phyloP scores from a whole-genome alignment of 1,284 basidiomycete species.

The Tilletia walkeri region DNA sequence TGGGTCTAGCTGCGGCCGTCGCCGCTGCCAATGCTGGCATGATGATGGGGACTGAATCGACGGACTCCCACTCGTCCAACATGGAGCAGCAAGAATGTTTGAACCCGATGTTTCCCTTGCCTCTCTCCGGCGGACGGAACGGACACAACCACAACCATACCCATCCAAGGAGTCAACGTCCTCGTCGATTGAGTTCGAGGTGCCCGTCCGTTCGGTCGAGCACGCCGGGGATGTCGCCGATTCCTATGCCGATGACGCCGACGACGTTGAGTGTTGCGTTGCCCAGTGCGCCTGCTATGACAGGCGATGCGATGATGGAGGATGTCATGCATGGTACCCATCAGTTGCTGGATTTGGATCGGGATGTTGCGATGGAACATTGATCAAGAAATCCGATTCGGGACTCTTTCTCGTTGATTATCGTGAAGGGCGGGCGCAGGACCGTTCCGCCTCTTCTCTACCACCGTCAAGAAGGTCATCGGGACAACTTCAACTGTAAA shows the following conservation, averaged over 20 bases:
- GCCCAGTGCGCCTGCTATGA: neutral
- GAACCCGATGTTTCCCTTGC: constrained; percentile 6
- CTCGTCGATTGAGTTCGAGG: constrained; percentile 4
- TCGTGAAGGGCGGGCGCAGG: too few relatives aligned
- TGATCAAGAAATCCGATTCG: neutral
- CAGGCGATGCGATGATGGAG: neutral
- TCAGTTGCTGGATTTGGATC: neutral
- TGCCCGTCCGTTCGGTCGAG: neutral
- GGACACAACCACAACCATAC: neutral
- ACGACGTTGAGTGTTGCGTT: neutral
- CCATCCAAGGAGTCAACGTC: neutral
- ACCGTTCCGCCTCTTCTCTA: too few relatives aligned
- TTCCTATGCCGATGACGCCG: neutral
- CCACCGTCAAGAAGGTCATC: too few relatives aligned
- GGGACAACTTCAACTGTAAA: too few relatives aligned
- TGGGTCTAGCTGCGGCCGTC: too few relatives aligned
- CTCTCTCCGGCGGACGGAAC: constrained; percentile 6
- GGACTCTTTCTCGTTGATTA: too few relatives aligned
- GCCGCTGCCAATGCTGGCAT: neutral
- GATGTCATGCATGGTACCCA: neutral
- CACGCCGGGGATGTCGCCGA: neutral
- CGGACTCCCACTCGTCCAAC: neutral
- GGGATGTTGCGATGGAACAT: neutral
- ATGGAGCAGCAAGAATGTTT: neutral
- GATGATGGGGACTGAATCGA: neutral